These are phyloP conservation scores for Symbiodinium natans DNA, from an alignment of 73 alveolate genomes.

Conservation along the genomic window DNA sequence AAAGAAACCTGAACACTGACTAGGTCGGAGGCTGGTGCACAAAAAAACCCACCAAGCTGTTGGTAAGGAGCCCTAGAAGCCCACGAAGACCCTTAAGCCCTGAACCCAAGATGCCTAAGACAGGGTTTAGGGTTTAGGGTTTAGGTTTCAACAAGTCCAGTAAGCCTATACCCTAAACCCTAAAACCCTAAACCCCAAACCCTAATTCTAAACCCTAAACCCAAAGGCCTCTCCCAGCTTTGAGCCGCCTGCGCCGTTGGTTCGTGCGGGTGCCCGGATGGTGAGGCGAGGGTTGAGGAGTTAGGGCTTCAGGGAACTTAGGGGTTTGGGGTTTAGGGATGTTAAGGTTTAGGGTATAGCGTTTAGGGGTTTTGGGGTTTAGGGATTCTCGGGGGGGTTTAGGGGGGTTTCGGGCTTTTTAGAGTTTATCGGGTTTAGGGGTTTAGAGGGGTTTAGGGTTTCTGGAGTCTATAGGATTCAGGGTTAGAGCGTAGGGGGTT, in stretches of 20 bases:
- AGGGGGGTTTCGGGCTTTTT: no score
- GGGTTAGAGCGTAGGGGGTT: no score
- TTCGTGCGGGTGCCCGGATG: no score
- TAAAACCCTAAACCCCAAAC: neutral
- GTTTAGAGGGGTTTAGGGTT: neutral
- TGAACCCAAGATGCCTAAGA: neutral
- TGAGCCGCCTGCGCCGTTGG: neutral
- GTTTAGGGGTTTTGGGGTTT: no score
- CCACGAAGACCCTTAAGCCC: neutral
- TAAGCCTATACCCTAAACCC: neutral
- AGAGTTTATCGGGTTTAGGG: neutral
- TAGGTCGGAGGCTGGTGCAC: no score
- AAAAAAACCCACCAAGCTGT: no score
- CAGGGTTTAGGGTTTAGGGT: neutral
- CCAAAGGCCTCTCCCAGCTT: neutral
- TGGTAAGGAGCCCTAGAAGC: neutral
- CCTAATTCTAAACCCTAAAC: neutral
- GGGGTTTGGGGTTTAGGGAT: no score
- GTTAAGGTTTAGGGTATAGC: no score
- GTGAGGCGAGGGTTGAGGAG: neutral
- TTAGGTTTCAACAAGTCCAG: neutral
- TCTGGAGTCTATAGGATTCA: neutral
- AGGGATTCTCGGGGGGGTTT: no score
- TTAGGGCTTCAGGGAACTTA: no score
- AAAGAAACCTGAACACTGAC: no score